Evolutionary conservation across 1,284 basidiomycete species (phyloP).

Genomic region (Sanghuangporus weigelae): DNA sequence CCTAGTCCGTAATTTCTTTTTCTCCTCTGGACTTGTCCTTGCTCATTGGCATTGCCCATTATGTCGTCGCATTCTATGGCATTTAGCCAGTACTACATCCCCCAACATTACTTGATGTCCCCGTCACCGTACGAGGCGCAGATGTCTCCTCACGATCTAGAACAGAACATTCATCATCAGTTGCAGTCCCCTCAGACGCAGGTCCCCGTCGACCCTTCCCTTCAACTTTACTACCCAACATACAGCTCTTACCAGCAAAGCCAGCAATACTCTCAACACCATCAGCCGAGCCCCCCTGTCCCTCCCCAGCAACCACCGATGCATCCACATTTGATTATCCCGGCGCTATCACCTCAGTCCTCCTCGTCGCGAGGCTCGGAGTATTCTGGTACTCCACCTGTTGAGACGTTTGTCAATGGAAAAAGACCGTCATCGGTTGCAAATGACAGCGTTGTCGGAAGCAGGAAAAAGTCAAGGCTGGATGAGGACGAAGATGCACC

Average conservation of each 20-base stretch:
- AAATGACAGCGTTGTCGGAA: constrained; percentile 35
- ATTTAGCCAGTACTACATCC: constrained; percentile 14
- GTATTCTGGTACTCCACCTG: constrained; percentile 64
- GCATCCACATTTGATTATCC: constrained; percentile 14
- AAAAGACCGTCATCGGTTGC: constrained; percentile 56
- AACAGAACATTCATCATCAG: constrained; percentile 13
- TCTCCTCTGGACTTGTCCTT: not conserved
- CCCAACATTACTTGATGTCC: constrained; percentile 14
- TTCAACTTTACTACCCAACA: constrained; percentile 15
- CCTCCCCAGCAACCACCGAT: constrained; percentile 20
- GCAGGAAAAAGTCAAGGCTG: constrained; percentile 53
- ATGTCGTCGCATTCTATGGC: constrained; percentile 12
- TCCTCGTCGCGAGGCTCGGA: constrained; percentile 75
- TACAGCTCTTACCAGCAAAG: constrained; percentile 15
- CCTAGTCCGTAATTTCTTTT: constrained; percentile 11
- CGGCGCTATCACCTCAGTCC: constrained; percentile 27
- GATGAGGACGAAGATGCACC: constrained; percentile 42
- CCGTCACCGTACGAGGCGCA: constrained; percentile 13
- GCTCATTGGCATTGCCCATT: constrained; percentile 1
- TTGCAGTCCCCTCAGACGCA: constrained; percentile 16
- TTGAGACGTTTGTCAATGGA: constrained; percentile 56
- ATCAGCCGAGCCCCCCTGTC: constrained; percentile 18
- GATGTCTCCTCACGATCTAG: constrained; percentile 11
- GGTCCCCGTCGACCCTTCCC: constrained; percentile 16
- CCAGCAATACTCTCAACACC: constrained; percentile 12